A percentile compares a stretch with the other conserved stretches of the same genome.
phyloP scores from a whole-genome alignment of 1,284 basidiomycete genomes.

The Ustanciosporium gigantosporum region DNA sequence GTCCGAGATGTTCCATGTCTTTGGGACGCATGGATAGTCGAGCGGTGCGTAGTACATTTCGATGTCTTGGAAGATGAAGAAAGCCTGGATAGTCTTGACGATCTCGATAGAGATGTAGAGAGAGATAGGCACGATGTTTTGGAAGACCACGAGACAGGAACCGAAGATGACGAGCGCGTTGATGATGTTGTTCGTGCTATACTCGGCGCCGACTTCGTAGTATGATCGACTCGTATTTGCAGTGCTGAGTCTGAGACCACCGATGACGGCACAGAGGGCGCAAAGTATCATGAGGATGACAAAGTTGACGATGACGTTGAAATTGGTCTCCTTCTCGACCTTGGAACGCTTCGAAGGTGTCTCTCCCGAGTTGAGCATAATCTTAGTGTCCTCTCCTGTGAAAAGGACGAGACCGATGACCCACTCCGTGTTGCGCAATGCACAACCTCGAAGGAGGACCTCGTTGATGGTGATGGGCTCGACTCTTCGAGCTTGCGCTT shows the following conservation, averaged over 20 bases:
- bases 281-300: constrained; percentile 79
- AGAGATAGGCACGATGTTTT: constrained; percentile 96
- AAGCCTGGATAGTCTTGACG: constrained; percentile 96
- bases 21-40: constrained; percentile 86
- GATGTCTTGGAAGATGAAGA: constrained; percentile 89
- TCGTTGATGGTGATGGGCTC: constrained; percentile 81
- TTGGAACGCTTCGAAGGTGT: constrained; percentile 82
- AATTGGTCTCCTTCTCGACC: constrained; percentile 98
- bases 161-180: constrained; percentile 86
- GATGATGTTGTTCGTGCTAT: constrained; percentile 66
- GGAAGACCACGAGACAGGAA: constrained; percentile 78
- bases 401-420: constrained; percentile 90
- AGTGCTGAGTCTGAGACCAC: constrained; percentile 72
- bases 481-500: constrained; percentile 58
- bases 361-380: constrained; percentile 92
- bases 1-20: constrained; percentile 98
- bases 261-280: constrained; percentile 71
- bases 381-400: constrained; percentile 94
- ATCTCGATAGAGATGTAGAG: constrained; percentile 97
- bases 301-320: constrained; percentile 96
- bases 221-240: constrained; percentile 72
- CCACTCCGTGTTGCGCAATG: constrained; percentile 91
- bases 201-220: constrained; percentile 63
- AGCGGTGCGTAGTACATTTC: constrained; percentile 90
- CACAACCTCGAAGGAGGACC: constrained; percentile 85